Percentiles rank a stretch among this genome's conserved stretches.
These are phyloP conservation scores for Teunomyces cretensis DNA, from an alignment of 805 yeast genomes.

Conservation along the genomic window DNA sequence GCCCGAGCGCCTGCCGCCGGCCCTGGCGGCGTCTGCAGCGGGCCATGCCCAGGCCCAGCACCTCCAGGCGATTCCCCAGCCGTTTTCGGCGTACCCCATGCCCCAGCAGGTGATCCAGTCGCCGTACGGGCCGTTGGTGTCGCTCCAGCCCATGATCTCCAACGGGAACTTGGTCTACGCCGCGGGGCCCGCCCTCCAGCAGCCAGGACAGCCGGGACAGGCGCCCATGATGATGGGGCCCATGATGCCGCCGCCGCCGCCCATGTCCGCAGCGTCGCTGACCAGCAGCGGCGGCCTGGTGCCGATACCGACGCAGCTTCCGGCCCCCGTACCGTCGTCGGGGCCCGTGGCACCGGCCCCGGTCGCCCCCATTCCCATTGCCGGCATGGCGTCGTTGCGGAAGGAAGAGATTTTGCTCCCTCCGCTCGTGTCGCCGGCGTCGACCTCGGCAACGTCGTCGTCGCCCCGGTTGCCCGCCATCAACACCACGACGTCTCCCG, in stretches of 20 bases:
- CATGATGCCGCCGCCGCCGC: conserved; percentile 7
- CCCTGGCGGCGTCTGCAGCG: background rate
- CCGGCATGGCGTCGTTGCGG: no score
- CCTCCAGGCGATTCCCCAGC: background rate
- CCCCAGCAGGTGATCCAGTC: conserved; percentile 5
- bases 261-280: conserved; percentile 3
- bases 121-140: conserved; percentile 9
- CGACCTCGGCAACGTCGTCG: conserved; percentile 2
- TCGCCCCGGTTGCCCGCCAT: no score
- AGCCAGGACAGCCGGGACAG: no score
- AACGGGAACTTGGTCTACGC: conserved; percentile 13
- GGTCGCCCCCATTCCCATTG: no score
- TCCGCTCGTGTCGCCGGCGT: background rate
- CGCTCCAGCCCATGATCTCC: conserved; percentile 13
- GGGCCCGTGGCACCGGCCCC: background rate
- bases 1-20: conserved; percentile 4
- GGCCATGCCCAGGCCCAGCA: no score
- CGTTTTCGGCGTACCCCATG: background rate
- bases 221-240: background rate
- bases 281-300: background rate
- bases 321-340: background rate
- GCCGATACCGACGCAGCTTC: no score
- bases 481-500: background rate
- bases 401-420: background rate
- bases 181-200: background rate